These are phyloP conservation scores for Neurospora sp. DNA, from an alignment of 495 filamentous ascomycete genomes.

Conservation along the genomic window DNA sequence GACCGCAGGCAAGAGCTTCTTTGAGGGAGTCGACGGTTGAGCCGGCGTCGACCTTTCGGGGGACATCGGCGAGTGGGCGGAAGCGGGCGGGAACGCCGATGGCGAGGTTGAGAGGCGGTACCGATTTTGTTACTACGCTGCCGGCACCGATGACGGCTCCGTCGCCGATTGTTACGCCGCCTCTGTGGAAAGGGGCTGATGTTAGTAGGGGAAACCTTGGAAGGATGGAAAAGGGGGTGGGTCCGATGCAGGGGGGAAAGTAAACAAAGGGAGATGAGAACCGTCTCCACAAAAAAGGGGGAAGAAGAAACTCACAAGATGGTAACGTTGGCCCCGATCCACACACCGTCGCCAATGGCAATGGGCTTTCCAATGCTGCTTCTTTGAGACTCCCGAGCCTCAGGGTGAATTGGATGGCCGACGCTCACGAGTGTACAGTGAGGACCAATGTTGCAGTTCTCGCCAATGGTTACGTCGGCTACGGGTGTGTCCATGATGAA, in stretches of 20 bases:
- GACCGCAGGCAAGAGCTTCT: constrained; percentile 7
- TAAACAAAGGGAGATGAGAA: neutral
- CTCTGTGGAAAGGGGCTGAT: constrained; percentile 8
- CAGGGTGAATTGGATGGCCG: constrained; percentile 15
- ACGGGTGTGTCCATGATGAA: constrained; percentile 29
- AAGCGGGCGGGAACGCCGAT: constrained; percentile 17
- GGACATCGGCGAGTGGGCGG: neutral
- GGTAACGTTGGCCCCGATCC: constrained; percentile 51
- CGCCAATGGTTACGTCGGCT: constrained; percentile 25
- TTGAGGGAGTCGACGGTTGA: constrained; percentile 3
- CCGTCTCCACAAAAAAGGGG: neutral
- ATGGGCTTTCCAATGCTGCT: constrained; percentile 23
- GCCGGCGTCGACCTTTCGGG: neutral
- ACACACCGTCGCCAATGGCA: constrained; percentile 23
- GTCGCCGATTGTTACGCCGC: constrained; percentile 21
- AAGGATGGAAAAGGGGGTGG: neutral
- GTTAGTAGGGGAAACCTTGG: neutral
- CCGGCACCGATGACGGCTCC: constrained; percentile 28
- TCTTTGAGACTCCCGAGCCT: constrained; percentile 16
- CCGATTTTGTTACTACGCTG: constrained; percentile 18
- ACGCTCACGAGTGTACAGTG: constrained; percentile 22
- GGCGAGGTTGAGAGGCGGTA: constrained; percentile 17
- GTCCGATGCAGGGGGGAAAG: neutral
- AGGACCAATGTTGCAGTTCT: constrained; percentile 24
- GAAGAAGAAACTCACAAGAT: constrained; percentile 17